A percentile compares a stretch with the other conserved stretches of the same genome.
phyloP scores from a whole-genome alignment of 192 early-diverging fungal genomes.

The Phlyctochytrium planicorne region DNA sequence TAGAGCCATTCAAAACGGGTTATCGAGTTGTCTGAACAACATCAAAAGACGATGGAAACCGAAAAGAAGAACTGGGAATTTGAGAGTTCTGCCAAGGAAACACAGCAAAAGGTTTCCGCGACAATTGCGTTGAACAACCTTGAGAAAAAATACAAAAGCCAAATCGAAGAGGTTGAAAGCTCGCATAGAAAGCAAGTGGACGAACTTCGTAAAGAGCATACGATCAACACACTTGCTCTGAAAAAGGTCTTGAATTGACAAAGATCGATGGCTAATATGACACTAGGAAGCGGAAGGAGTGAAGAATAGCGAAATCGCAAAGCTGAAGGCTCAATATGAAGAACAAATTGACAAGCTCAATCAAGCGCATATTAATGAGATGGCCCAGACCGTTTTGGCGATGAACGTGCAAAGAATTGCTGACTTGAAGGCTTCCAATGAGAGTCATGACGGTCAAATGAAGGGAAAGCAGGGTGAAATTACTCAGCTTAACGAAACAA shows the following conservation, averaged over 20 bases:
- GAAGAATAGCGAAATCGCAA: slow-evolving; percentile 14
- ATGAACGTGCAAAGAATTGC: slow-evolving; percentile 28
- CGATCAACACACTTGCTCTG: slow-evolving; percentile 30
- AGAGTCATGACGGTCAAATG: slow-evolving; percentile 19
- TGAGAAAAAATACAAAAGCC: slow-evolving; percentile 31
- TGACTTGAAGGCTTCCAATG: slow-evolving; percentile 18
- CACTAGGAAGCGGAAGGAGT: slow-evolving; percentile 38
- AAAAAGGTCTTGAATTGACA: slow-evolving; percentile 38
- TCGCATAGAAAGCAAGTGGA: slow-evolving; percentile 39
- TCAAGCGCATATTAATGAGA: slow-evolving; percentile 7
- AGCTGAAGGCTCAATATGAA: slow-evolving; percentile 21
- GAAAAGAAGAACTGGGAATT: slow-evolving; percentile 35
- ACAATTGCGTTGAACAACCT: slow-evolving; percentile 38
- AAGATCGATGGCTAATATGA: not conserved
- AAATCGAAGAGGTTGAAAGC: slow-evolving; percentile 34
- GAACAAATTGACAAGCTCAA: slow-evolving; percentile 10
- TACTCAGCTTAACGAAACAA: slow-evolving; percentile 20
- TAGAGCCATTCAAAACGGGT: slow-evolving; percentile 26
- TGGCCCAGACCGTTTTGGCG: slow-evolving; percentile 17
- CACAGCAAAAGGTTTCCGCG: slow-evolving; percentile 42
- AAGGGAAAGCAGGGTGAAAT: slow-evolving; percentile 18
- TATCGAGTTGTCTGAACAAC: slow-evolving; percentile 10
- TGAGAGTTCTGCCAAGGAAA: slow-evolving; percentile 39
- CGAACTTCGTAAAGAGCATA: slow-evolving; percentile 38
- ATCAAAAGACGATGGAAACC: slow-evolving; percentile 20